phyloP scores from a whole-genome alignment of 331 rosid species.

The Telfairia occidentalis region DNA sequence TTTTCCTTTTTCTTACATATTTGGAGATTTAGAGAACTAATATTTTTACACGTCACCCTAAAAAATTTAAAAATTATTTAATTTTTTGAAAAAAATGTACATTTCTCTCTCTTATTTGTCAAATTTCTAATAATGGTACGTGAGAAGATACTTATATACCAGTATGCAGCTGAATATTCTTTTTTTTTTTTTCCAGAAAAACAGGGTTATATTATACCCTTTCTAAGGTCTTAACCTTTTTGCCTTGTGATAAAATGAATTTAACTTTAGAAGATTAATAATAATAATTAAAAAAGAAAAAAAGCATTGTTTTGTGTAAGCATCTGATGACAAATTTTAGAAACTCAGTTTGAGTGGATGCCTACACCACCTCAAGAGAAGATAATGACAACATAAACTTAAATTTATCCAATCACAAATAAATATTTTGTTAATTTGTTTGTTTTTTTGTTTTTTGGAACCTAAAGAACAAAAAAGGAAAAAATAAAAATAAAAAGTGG shows the following conservation, averaged over 20 bases:
- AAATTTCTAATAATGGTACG: too few species aligned
- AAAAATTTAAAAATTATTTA: too few species aligned
- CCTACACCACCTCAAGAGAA: conserved; percentile 10
- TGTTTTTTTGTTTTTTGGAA: background rate
- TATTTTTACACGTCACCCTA: too few species aligned
- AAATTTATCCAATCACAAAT: conserved; percentile 9
- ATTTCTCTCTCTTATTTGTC: too few species aligned
- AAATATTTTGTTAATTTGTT: background rate
- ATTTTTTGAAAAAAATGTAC: too few species aligned
- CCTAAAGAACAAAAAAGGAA: background rate
- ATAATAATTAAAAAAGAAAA: background rate
- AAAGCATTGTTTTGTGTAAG: background rate
- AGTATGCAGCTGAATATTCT: too few species aligned
- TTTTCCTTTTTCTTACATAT: background rate
- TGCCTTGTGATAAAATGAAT: background rate
- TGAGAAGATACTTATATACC: too few species aligned
- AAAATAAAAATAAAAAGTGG: background rate
- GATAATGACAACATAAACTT: conserved; percentile 20
- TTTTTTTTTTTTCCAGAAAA: too few species aligned
- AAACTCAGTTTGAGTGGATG: conserved; percentile 19
- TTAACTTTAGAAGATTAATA: background rate
- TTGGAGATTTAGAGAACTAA: too few species aligned
- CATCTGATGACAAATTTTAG: background rate
- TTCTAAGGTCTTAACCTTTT: background rate
- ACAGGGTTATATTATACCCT: too few species aligned